These are phyloP conservation scores for Rhodotorula graminis DNA, from an alignment of 768 basidiomycete genomes.

Conservation along the genomic window DNA sequence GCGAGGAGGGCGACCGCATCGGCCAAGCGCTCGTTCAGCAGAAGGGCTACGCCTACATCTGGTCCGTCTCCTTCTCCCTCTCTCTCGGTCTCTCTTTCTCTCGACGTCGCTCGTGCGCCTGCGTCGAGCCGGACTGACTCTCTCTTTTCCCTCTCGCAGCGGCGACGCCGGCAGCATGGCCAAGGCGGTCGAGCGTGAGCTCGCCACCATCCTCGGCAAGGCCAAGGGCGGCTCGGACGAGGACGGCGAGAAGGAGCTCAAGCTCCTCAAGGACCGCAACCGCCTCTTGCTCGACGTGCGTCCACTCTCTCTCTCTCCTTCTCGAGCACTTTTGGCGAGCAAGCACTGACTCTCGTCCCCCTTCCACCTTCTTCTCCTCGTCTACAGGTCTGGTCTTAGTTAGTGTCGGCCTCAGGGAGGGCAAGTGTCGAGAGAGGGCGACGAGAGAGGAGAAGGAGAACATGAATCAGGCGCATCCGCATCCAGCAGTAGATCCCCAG, in stretches of 20 bases:
- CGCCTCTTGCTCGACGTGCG: conserved; percentile 72
- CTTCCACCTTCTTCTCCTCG: background rate
- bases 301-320: background rate
- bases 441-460: too few species aligned
- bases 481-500: background rate
- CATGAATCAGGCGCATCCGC: background rate
- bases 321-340: background rate
- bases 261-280: conserved; percentile 82
- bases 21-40: conserved; percentile 84
- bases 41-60: conserved; percentile 96
- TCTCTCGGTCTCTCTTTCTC: background rate
- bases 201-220: conserved; percentile 70
- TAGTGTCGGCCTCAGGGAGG: background rate
- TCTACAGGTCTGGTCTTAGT: background rate
- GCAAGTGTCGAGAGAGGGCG: too few species aligned
- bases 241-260: conserved; percentile 51
- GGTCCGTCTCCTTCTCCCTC: conserved; percentile 49
- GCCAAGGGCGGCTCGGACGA: conserved; percentile 70
- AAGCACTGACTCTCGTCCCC: too few species aligned
- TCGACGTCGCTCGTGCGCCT: too few species aligned
- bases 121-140: background rate
- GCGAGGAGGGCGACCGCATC: conserved; percentile 76
- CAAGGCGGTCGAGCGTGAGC: conserved; percentile 84
- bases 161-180: conserved; percentile 71
- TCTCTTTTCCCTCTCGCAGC: background rate